Base-by-base conservation (phyloP, 164 flowering plant genomes). In the Magnolia officinalis region DNA sequence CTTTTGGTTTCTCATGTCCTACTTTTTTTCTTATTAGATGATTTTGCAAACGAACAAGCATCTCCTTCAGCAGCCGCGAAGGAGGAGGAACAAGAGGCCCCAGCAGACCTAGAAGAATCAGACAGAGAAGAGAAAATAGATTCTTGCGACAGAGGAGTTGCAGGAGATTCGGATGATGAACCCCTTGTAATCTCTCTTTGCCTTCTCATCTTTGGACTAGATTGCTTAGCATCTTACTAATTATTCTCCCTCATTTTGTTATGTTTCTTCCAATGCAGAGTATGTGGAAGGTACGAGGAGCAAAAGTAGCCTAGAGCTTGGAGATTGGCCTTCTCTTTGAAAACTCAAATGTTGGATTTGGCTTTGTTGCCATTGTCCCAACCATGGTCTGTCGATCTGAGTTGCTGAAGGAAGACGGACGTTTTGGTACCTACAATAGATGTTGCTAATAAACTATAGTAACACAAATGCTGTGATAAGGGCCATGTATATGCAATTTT, bases 111-210 rank as follows among this genome's bases (percentile, higher is more conserved):
- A 71, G 77, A 78, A 20, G 80, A 61, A 75, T 72, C 83, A n/a
- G 81, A 77, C 49, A 73, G 55, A 58, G 65, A 76, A 77, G 72
- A 63, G 66, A 77, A 77, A 63, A 75, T 82, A 31, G 65, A 70
- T 67, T 29, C 85, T 19, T 76, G 80, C 0, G 71, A 76, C 37
- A 76, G 72, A 8, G 81, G 37, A 31, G 81, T 77, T 49, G 63
- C 83, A 21, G 89, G 80, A 73, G 76, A 83, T 70, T 87, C 97
- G 20, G 98, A 91, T 68, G 90, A 90, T 74, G 96, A 89, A 85
- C 92, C 94, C 78, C 95, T 94, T 73, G 97, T 72, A 78, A 49
- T 29, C 20, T 26, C 7, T 51, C 19, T 6, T 10, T 52, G 64
- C 29, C 21, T 59, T 2, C 18, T 55, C n/a, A 18, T 50, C 50